Conservation (phyloP, 805 yeast genomes). For the Danielia oregonensis region DNA sequence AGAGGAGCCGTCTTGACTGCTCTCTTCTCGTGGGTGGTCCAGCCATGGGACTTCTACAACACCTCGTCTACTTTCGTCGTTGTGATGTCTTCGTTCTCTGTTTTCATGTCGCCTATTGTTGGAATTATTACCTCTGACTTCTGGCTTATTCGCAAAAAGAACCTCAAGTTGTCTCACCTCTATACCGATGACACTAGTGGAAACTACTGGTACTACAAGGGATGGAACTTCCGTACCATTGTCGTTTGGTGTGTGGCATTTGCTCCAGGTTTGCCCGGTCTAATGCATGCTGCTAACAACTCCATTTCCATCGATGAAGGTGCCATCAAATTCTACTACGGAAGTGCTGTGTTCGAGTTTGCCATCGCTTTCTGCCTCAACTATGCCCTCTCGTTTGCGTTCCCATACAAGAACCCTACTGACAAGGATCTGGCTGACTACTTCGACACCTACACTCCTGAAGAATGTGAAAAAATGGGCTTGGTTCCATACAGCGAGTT, state of each 20-base stretch:
- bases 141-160: not conserved
- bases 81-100: slow-evolving; percentile 33
- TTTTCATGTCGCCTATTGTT: slow-evolving; percentile 37
- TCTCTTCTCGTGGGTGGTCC: slow-evolving; percentile 29
- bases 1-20: slow-evolving; percentile 13
- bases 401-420: not conserved
- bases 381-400: not conserved
- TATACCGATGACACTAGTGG: not conserved
- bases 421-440: slow-evolving; percentile 25
- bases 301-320: slow-evolving; percentile 7
- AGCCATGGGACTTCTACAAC: slow-evolving; percentile 40
- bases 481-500: slow-evolving; percentile 8
- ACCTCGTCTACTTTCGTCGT: slow-evolving; percentile 32
- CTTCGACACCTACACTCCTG: slow-evolving; percentile 34
- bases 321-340: slow-evolving; percentile 12
- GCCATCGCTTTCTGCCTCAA: not conserved
- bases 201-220: not conserved
- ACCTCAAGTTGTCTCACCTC: not conserved
- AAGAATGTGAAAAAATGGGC: slow-evolving; percentile 29
- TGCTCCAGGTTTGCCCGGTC: slow-evolving; percentile 51
- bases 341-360: slow-evolving; percentile 11
- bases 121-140: slow-evolving; percentile 15
- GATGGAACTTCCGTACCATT: slow-evolving; percentile 6
- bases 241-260: slow-evolving; percentile 36
- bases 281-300: slow-evolving; percentile 31